Evolutionary conservation across 352 stramenopile genomes (phyloP), one percentile per base, ranked within the genome.

Genomic region (Bremia lactucae): DNA sequence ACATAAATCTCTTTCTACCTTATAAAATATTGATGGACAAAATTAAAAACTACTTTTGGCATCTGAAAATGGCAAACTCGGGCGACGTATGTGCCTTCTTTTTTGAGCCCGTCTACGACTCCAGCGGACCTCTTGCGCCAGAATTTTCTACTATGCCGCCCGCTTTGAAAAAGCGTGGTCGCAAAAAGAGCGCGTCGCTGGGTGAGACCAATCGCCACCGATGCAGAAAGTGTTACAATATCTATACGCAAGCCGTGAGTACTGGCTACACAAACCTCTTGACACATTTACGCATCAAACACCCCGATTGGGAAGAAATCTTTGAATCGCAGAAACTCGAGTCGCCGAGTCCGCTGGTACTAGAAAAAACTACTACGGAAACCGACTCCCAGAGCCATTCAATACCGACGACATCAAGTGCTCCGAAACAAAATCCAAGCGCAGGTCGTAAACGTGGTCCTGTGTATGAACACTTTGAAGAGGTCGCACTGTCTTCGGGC

Each of bases 251-350:
- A 28, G 59, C 51, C 8, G 37, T 43, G 7, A 61, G 46, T 22
- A 66, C 60, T 2, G 60, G 60, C 18, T 70, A 70, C 34, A 66
- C 60, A 4, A 70, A 70, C 26, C 45, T 70, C 4, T 43, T 70
- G 36, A 66, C 60, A 10, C 60, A 70, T 22, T 34, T 70, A 36
- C 60, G 60, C 9, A 48, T 70, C 10, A 70, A 70, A 48, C 60
- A 70, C 41, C 31, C 40, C 1, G 46, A 58, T 20, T 70, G 48
- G 47, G 36, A 54, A 20, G 55, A 55, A 9, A 42, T 58, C 34
- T 58, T 62, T 31, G 36, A 52, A 8, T 16, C 28, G 2, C 36
- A 56, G 16, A 18, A n/a, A 0, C 47, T 63, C 11, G 31, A 49
- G 25, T 6, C 26, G 20, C 7, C 19, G 21, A 14, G n/a, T n/a